phyloP scores from a whole-genome alignment of 306 rosid species.

The Hylodesmum podocarpum region DNA sequence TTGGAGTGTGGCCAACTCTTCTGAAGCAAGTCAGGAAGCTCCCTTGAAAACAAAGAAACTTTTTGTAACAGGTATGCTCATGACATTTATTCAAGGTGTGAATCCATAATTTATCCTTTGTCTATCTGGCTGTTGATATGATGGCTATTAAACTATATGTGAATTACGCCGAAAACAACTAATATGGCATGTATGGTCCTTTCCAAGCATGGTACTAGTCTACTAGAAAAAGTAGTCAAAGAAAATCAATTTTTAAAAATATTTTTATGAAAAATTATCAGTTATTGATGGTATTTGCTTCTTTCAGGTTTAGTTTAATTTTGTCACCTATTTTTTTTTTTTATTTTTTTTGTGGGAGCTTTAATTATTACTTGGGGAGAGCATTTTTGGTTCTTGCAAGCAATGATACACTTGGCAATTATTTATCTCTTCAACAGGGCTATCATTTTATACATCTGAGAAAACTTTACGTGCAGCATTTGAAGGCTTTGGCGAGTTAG shows the following conservation, averaged over 20 bases:
- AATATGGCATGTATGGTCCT: conserved; percentile 1
- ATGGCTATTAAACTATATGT: neutral
- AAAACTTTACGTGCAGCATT: conserved; percentile 83
- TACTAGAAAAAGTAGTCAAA: neutral
- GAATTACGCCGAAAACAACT: conserved; percentile 9
- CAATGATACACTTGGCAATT: conserved; percentile 16
- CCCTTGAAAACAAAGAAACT: conserved; percentile 45
- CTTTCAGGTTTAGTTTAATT: conserved; percentile 1
- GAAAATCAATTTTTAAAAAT: neutral
- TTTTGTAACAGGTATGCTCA: conserved; percentile 48
- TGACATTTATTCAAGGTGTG: neutral
- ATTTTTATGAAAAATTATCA: neutral
- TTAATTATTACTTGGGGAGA: neutral
- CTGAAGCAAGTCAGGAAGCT: conserved; percentile 34
- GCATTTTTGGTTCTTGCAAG: neutral
- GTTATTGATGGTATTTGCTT: neutral
- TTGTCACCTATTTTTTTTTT: neutral
- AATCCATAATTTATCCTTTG: neutral
- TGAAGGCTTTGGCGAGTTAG: conserved; percentile 82
- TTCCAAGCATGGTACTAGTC: neutral
- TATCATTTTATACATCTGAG: conserved; percentile 67
- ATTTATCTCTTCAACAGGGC: conserved; percentile 48
- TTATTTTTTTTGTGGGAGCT: neutral
- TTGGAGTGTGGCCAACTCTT: conserved; percentile 25
- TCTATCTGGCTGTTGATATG: neutral